These are phyloP conservation scores for Orbilia ellipsospora DNA, from an alignment of 2,329 filamentous ascomycete genomes.

Conservation along the genomic window DNA sequence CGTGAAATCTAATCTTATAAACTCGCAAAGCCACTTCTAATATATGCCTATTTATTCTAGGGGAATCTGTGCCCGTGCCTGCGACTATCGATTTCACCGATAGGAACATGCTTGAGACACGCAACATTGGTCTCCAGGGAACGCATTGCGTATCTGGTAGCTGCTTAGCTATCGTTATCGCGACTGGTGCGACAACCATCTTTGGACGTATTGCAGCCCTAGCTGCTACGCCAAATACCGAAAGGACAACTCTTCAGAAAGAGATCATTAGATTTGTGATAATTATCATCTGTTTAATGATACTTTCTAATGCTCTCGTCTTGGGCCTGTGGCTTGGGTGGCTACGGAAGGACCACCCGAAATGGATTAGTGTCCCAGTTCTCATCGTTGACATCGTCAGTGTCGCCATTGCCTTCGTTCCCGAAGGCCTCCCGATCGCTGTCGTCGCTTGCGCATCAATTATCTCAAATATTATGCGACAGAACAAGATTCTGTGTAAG, in stretches of 20 bases:
- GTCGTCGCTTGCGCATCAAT: constrained; percentile 78
- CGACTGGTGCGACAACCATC: constrained; percentile 77
- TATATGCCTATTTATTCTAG: constrained; percentile 59
- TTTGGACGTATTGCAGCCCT: constrained; percentile 80
- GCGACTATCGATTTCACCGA: constrained; percentile 75
- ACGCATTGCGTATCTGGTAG: constrained; percentile 75
- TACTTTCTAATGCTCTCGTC: constrained; percentile 73
- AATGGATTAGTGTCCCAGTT: constrained; percentile 77
- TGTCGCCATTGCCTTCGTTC: constrained; percentile 79
- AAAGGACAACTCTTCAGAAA: constrained; percentile 75
- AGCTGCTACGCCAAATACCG: constrained; percentile 75
- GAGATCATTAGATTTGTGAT: constrained; percentile 79
- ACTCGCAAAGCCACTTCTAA: neutral
- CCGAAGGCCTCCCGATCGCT: constrained; percentile 77
- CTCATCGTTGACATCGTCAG: constrained; percentile 79
- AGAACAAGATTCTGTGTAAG: constrained; percentile 82
- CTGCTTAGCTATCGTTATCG: constrained; percentile 76
- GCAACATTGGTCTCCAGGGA: constrained; percentile 80
- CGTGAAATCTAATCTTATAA: constrained; percentile 38
- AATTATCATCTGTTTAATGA: constrained; percentile 76
- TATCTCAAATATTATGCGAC: constrained; percentile 78
- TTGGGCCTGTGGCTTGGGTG: constrained; percentile 76
- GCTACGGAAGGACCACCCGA: constrained; percentile 73
- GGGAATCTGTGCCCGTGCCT: constrained; percentile 74
- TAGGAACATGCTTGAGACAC: constrained; percentile 79